Evolutionary conservation across 2,329 filamentous ascomycete species (phyloP).

Genomic region (Sporothrix pallida): DNA sequence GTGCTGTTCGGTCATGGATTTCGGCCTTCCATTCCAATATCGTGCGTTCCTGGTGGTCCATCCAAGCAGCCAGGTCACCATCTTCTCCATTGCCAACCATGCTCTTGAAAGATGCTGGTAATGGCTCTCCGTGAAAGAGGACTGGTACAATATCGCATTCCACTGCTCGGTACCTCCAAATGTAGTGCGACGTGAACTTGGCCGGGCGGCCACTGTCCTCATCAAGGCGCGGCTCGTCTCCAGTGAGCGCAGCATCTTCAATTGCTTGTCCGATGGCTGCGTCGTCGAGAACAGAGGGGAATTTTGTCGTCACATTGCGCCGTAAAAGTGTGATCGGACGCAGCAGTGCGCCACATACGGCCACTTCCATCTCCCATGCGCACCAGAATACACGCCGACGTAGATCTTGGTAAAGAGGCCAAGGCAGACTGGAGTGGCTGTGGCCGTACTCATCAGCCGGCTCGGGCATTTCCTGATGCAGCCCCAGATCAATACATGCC

Average conservation of each 20-base stretch:
- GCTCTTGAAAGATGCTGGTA: neutral
- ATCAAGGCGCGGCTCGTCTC: conserved; percentile 1
- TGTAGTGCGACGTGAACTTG: conserved; percentile 30
- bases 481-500: conserved; percentile 66
- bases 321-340: conserved; percentile 28
- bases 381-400: conserved; percentile 82
- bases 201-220: conserved; percentile 2
- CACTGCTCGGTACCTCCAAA: conserved; percentile 26
- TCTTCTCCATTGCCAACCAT: neutral
- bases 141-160: conserved; percentile 31
- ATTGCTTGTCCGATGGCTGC: conserved; percentile 1
- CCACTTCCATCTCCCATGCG: conserved; percentile 39
- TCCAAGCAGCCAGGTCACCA: conserved; percentile 2
- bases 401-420: conserved; percentile 67
- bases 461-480: conserved; percentile 55
- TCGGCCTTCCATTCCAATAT: conserved; percentile 28
- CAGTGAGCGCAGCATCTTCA: neutral
- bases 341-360: conserved; percentile 29
- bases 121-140: conserved; percentile 31
- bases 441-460: conserved; percentile 48
- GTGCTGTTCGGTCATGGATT: conserved; percentile 26
- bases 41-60: conserved; percentile 26
- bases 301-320: conserved; percentile 26
- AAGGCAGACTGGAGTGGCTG: neutral
- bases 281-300: conserved; percentile 22